phyloP scores from a whole-genome alignment of 192 early-diverging fungal genomes.

The Dispira simplex region DNA sequence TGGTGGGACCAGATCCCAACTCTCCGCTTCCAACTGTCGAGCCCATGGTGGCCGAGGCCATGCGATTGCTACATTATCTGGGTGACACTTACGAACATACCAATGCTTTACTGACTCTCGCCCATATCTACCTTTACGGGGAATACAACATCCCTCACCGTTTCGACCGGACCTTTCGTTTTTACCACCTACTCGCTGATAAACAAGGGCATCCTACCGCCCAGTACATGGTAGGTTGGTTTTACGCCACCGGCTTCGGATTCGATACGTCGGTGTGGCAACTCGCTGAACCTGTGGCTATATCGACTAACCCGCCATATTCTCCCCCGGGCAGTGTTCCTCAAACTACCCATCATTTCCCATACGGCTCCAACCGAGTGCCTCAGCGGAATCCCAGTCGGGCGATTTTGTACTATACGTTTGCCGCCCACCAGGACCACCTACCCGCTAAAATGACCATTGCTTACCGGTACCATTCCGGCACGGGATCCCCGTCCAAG shows the following conservation, averaged over 20 bases:
- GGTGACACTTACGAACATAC: background rate
- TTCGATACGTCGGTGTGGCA: constrained; percentile 8
- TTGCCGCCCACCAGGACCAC: constrained; percentile 67
- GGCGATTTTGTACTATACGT: constrained; percentile 58
- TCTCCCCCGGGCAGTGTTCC: background rate
- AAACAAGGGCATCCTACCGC: constrained; percentile 61
- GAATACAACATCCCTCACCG: constrained; percentile 39
- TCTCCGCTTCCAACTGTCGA: background rate
- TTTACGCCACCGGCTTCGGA: constrained; percentile 84
- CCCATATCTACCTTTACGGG: constrained; percentile 58
- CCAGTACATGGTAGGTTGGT: constrained; percentile 79
- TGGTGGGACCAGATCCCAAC: background rate
- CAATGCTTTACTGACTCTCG: constrained; percentile 46
- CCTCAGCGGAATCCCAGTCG: constrained; percentile 22
- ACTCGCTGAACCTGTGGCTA: background rate
- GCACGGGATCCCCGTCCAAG: constrained; percentile 63
- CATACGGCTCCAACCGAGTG: background rate
- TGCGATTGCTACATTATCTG: constrained; percentile 8
- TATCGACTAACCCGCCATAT: background rate
- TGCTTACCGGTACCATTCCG: constrained; percentile 67
- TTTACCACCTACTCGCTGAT: constrained; percentile 44
- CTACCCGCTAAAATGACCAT: constrained; percentile 63
- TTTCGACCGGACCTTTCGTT: constrained; percentile 36
- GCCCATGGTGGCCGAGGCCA: constrained; percentile 7
- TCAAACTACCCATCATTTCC: constrained; percentile 1